These are phyloP conservation scores for Coprinopsis strossmayeri DNA, from an alignment of 768 basidiomycete species.

Conservation along the genomic window DNA sequence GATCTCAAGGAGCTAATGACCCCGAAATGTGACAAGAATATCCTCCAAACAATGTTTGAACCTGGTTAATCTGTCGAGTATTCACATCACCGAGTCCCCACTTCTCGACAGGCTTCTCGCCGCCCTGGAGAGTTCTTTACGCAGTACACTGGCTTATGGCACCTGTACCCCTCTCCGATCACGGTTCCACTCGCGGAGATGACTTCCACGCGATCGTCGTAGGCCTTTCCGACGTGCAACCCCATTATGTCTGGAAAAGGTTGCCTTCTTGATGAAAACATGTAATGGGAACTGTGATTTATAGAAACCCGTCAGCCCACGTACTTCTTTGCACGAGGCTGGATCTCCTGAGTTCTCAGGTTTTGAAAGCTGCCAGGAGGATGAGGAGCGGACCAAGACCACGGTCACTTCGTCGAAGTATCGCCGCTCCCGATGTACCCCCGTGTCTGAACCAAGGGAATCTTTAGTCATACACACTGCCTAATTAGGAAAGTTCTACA, in stretches of 20 bases:
- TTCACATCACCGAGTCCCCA: background rate
- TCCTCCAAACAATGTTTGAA: background rate
- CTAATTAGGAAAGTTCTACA: background rate
- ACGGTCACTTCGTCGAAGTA: background rate
- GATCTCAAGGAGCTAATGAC: background rate
- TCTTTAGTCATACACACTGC: no score
- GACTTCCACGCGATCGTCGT: no score
- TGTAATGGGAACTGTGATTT: no score
- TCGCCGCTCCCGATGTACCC: background rate
- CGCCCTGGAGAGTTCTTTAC: background rate
- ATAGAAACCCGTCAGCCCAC: no score
- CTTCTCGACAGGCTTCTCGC: background rate
- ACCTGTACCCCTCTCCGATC: no score
- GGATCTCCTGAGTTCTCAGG: background rate
- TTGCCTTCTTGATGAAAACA: no score
- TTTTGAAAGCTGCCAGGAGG: background rate
- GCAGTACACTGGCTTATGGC: no score
- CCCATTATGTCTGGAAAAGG: no score
- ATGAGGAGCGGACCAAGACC: background rate
- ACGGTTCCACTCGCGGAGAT: no score
- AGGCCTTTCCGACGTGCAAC: no score
- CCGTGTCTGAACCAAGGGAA: no score
- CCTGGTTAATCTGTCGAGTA: conserved; percentile 6
- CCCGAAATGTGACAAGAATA: background rate
- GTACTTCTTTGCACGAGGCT: background rate